Conservation (phyloP, 192 early-diverging fungal genomes). For the Rhizoclosmatium sp. region DNA sequence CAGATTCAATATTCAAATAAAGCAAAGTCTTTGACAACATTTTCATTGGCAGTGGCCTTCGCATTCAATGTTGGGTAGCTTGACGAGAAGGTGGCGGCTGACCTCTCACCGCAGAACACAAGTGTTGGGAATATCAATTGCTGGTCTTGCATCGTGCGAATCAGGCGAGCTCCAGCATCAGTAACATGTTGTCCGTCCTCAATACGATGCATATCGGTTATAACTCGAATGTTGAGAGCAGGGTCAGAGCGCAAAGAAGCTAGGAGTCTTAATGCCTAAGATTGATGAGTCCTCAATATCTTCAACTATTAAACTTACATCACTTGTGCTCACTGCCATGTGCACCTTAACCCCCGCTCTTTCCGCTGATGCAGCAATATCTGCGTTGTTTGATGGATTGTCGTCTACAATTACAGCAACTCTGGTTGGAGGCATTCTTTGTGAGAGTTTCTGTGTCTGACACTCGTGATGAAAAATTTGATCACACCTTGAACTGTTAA, state of each 20-base stretch:
- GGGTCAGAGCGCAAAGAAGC: no score
- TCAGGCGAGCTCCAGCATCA: conserved; percentile 11
- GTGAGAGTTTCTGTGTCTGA: neutral
- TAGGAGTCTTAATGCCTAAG: no score
- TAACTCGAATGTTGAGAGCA: conserved; percentile 3
- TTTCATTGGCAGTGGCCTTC: no score
- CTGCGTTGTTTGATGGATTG: conserved; percentile 7
- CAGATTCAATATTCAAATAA: no score
- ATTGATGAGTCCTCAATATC: no score
- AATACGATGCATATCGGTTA: conserved; percentile 28
- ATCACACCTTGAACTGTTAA: no score
- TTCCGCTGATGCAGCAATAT: neutral
- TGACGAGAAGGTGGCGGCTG: no score
- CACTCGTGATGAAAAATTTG: neutral
- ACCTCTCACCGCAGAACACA: neutral
- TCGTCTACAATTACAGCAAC: conserved; percentile 5
- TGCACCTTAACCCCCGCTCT: neutral
- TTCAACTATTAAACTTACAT: neutral
- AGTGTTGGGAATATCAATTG: neutral
- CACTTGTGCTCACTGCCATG: neutral
- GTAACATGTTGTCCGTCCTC: conserved; percentile 4
- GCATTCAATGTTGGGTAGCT: no score
- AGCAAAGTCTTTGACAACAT: no score
- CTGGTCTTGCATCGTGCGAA: neutral
- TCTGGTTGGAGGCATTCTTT: neutral